Conservation (phyloP, 768 basidiomycete genomes). For the Agrocybe chaxingu region DNA sequence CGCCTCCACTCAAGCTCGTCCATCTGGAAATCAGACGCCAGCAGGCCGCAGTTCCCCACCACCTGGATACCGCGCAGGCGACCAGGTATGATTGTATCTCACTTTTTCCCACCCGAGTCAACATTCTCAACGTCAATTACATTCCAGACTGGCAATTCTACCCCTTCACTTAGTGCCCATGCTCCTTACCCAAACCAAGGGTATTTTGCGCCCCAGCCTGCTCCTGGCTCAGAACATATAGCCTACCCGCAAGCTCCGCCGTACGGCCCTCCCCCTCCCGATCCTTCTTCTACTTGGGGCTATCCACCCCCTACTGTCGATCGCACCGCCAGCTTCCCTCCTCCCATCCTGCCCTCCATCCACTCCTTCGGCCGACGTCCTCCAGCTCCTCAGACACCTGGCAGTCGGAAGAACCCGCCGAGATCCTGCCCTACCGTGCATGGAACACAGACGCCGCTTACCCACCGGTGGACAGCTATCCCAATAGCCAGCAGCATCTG, state of each 20-base stretch:
- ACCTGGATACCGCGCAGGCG: conserved; percentile 38
- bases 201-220: conserved; percentile 42
- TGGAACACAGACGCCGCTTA: conserved; percentile 44
- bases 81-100: conserved; percentile 36
- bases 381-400: conserved; percentile 25
- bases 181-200: conserved; percentile 38
- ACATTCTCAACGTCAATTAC: background rate
- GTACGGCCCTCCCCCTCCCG: conserved; percentile 39
- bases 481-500: conserved; percentile 22
- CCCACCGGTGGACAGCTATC: conserved; percentile 26
- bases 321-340: conserved; percentile 45
- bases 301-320: conserved; percentile 43
- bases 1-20: conserved; percentile 29
- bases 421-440: conserved; percentile 43
- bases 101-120: background rate
- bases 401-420: conserved; percentile 23
- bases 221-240: conserved; percentile 37
- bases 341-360: conserved; percentile 52
- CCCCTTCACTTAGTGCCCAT: conserved; percentile 38
- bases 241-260: conserved; percentile 37
- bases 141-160: conserved; percentile 18
- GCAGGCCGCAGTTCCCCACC: conserved; percentile 43
- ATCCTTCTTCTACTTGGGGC: conserved; percentile 52
- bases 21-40: conserved; percentile 44
- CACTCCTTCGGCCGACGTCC: conserved; percentile 45